phyloP scores from a whole-genome alignment of 1,139 yeast species.

The Taphrina confusa region DNA sequence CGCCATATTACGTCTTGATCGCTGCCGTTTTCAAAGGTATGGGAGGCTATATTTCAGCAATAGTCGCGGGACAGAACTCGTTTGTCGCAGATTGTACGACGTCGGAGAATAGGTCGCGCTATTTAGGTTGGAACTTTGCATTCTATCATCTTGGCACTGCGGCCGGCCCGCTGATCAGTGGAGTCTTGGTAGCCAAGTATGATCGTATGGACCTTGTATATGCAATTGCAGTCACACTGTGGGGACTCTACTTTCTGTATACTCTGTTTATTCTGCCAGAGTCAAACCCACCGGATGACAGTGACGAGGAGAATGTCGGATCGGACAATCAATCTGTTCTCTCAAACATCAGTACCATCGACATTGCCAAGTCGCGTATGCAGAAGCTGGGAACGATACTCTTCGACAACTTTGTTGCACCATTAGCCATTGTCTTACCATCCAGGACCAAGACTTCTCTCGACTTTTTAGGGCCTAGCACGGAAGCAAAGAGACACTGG shows the following conservation, averaged over 20 bases:
- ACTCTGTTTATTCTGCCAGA: slow-evolving; percentile 34
- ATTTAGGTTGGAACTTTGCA: slow-evolving; percentile 36
- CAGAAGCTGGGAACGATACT: slow-evolving; percentile 6
- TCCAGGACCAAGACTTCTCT: slow-evolving; percentile 27
- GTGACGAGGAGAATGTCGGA: neutral
- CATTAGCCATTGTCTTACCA: slow-evolving; percentile 29
- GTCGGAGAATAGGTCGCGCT: slow-evolving; percentile 31
- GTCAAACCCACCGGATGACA: slow-evolving; percentile 16
- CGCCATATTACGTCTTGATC: slow-evolving; percentile 26
- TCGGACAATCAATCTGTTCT: slow-evolving; percentile 3
- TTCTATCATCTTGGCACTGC: slow-evolving; percentile 36
- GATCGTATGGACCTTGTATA: slow-evolving; percentile 33
- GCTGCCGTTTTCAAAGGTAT: slow-evolving; percentile 35
- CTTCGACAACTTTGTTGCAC: slow-evolving; percentile 23
- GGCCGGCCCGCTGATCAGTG: slow-evolving; percentile 33
- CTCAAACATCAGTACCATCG: slow-evolving; percentile 16
- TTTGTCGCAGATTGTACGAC: slow-evolving; percentile 36
- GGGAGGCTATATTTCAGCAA: slow-evolving; percentile 36
- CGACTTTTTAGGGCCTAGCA: slow-evolving; percentile 27
- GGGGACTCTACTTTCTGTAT: slow-evolving; percentile 35
- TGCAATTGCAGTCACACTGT: slow-evolving; percentile 27
- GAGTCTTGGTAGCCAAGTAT: slow-evolving; percentile 30
- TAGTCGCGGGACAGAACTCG: slow-evolving; percentile 34
- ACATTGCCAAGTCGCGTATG: slow-evolving; percentile 11
- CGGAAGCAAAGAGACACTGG: slow-evolving; percentile 36